Evolutionary conservation across 805 yeast genomes (phyloP).

Genomic region (Lachancea quebecensis): DNA sequence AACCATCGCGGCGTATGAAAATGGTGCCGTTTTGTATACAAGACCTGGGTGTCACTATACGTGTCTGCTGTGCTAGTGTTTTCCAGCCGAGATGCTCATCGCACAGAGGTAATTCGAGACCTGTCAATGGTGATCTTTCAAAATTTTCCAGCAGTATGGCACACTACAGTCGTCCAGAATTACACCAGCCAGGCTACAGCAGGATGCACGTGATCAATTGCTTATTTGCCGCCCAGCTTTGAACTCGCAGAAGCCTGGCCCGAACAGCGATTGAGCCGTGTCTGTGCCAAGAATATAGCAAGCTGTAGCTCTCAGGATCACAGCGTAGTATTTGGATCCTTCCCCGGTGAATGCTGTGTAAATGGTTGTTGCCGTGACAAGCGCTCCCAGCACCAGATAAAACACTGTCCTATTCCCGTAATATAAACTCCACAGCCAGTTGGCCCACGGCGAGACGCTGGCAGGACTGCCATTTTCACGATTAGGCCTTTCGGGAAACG

Average conservation of each 20-base stretch:
- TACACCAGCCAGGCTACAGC: too few species aligned
- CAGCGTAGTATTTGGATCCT: slow-evolving; percentile 6
- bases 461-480: neutral
- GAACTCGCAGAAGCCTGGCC: slow-evolving; percentile 7
- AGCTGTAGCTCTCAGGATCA: slow-evolving; percentile 8
- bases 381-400: slow-evolving; percentile 1
- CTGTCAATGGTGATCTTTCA: neutral
- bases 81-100: neutral
- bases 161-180: too few species aligned
- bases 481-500: neutral
- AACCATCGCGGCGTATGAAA: neutral
- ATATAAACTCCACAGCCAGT: slow-evolving; percentile 6
- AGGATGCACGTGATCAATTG: neutral
- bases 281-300: slow-evolving; percentile 10
- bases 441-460: neutral
- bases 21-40: too few species aligned
- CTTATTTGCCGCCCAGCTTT: neutral
- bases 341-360: slow-evolving; percentile 9
- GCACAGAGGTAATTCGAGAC: too few species aligned
- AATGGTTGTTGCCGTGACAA: slow-evolving; percentile 2
- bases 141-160: neutral
- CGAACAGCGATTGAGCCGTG: slow-evolving; percentile 7
- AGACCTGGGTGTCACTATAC: too few species aligned
- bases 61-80: neutral
- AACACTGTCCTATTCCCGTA: slow-evolving; percentile 4